Evolutionary conservation across 768 basidiomycete genomes (phyloP), one percentile per base, ranked within the genome.

Genomic region (Suillus decipiens): DNA sequence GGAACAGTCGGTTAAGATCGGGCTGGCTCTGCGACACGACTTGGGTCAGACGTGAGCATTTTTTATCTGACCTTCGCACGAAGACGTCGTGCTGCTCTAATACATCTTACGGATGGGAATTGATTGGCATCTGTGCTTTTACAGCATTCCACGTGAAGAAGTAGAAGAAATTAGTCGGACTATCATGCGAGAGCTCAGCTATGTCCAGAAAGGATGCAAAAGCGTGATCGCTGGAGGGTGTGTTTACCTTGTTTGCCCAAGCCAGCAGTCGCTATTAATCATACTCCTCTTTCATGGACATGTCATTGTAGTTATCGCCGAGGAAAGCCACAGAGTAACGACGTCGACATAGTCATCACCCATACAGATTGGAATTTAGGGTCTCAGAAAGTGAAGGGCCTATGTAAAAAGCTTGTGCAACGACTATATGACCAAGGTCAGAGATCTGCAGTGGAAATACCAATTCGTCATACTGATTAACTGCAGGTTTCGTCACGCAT

Each of bases 291-390:
- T 36, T 15, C 39, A 9, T 61, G n/a, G 17, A 15, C 37, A 37
- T 22, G 22, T 50, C 31, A 47, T 47, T 50, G 11, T 61, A 95
- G 94, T 6, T 93, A 95, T 75, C 86, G 96, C 34, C 79, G 95
- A 61, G 95, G 95, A 1, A 96, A 96, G 72, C 69, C 77, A 3
- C 76, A 86, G 64, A 92, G 89, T 70, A 92, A 90, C 69, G 95
- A 97, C 71, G 87, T 95, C 36, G 95, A 98, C 69, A 90, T 98
- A 61, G 85, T 97, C 1, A 89, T 96, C 71, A 90, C 88, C 41
- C 92, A 95, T 69, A 79, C 84, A 0, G 81, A 86, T 65, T 68
- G 75, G 59, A 67, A 73, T 48, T 73, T 70, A 5, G 84, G 81
- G 10, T 78, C 70, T 34, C 75, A 72, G 10, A 80, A 82, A 51